Base-by-base conservation (phyloP, 371 early-diverging fungal species). In the Actinomortierella wolfii region DNA sequence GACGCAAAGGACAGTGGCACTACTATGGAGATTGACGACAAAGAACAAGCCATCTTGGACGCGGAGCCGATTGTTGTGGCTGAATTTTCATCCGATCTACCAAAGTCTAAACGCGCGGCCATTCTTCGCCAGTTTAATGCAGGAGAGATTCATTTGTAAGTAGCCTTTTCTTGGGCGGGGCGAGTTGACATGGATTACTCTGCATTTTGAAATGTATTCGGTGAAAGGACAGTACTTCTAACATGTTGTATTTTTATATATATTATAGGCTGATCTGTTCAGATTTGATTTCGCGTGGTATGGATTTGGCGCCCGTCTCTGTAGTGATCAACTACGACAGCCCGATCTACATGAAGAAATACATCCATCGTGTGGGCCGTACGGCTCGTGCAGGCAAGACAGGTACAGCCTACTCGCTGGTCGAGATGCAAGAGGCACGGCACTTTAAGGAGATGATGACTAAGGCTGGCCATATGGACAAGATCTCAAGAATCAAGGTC, bases 341-440 rank as follows among this genome's bases (percentile, higher is more conserved):
- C 18, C 99, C 99, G 2, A 76, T 86, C 15, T 85, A 86, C 39
- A 85, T 90, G 81, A 91, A 94, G 68, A 90, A 94, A 66, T 99
- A 99, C 73, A 91, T 98, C 39, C 99, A 99, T 73, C 90, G 99
- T 61, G 94, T 97, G n/a, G 99, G 99, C 9, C 87, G 99, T 59
- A 99, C 99, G 1, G 99, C 97, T 1, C 89, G 98, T 64, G 98
- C 97, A 3, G 98, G 97, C n/a, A 82, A 90, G 46, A 78, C 84
- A 23, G 99, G 99, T 51, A 78, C 78, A 7, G 95, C 99, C 0
- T 91, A 92, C 56, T 93, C 96, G 2, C 64, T 99, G 48, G 88
- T 97, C 3, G 96, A 92, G 51, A 83, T 81, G 47, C 89, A 92
- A 67, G 96, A 98, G 67, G 89, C 87, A 9, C 76, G 83, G 41